Conservation (phyloP, 768 basidiomycete species). For the Atractiella rhizophila region DNA sequence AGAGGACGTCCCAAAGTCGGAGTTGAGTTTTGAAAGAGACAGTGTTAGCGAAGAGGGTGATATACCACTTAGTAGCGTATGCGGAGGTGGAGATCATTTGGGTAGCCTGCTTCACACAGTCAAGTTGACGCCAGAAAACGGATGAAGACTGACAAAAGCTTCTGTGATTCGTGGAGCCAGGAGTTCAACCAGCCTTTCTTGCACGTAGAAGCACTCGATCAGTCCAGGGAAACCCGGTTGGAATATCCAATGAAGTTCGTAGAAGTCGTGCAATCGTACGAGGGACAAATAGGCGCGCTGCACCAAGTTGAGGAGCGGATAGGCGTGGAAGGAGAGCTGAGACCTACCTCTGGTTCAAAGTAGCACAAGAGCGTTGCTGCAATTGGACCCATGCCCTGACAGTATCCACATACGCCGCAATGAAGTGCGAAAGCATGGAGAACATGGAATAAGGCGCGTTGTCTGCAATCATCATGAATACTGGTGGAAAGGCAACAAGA, state of each 20-base stretch:
- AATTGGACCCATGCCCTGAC: constrained; percentile 97
- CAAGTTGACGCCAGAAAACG: not conserved
- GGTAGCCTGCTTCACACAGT: constrained; percentile 27
- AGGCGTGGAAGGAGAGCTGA: not conserved
- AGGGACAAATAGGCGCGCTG: constrained; percentile 53
- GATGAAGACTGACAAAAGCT: constrained; percentile 34
- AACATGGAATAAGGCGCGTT: constrained; percentile 78
- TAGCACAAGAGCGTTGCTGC: constrained; percentile 85
- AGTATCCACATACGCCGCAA: constrained; percentile 76
- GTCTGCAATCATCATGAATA: constrained; percentile 45
- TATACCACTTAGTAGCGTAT: constrained; percentile 98
- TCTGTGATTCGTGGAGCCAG: constrained; percentile 73
- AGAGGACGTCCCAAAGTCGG: constrained; percentile 78
- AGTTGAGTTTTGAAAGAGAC: constrained; percentile 88
- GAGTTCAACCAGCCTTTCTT: constrained; percentile 62
- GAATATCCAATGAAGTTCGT: constrained; percentile 68
- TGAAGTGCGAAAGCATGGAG: constrained; percentile 66
- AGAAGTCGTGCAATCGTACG: constrained; percentile 67
- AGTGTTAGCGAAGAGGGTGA: constrained; percentile 83
- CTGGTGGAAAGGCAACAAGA: constrained; percentile 76
- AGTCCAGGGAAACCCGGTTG: constrained; percentile 85
- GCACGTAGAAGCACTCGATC: constrained; percentile 82
- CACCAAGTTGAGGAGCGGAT: not conserved
- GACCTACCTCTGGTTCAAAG: constrained; percentile 47
- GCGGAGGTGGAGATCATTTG: constrained; percentile 79